Percentiles rank a stretch among this genome's conserved stretches.
Evolutionary conservation across 2,329 filamentous ascomycete genomes (phyloP).

Genomic region (Penicillium sp.): DNA sequence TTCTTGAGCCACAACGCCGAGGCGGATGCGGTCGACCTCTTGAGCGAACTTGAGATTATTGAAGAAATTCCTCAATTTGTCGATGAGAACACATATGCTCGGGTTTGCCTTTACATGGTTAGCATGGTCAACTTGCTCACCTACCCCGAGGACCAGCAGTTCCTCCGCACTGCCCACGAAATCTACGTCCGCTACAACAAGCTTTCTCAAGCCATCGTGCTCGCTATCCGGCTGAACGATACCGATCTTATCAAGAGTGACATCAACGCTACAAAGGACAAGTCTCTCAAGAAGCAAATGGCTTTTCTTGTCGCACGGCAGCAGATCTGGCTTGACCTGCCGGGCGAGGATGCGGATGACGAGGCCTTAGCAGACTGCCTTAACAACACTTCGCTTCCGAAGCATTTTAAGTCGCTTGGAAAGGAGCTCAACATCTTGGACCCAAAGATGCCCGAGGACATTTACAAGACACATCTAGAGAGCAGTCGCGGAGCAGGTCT

Average conservation of each 20-base stretch:
- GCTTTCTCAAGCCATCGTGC: slow-evolving; percentile 83
- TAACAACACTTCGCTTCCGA: slow-evolving; percentile 78
- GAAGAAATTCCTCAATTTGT: slow-evolving; percentile 82
- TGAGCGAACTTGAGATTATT: slow-evolving; percentile 97
- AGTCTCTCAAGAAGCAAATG: slow-evolving; percentile 82
- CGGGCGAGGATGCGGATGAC: slow-evolving; percentile 60
- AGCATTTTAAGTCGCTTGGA: slow-evolving; percentile 87
- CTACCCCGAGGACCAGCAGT: slow-evolving; percentile 94
- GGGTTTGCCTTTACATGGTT: slow-evolving; percentile 96
- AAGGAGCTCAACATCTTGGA: slow-evolving; percentile 97
- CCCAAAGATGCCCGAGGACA: slow-evolving; percentile 94
- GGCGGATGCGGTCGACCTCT: slow-evolving; percentile 91
- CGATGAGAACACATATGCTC: slow-evolving; percentile 85
- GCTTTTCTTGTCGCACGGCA: slow-evolving; percentile 89
- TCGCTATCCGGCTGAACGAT: slow-evolving; percentile 91
- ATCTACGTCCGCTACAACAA: slow-evolving; percentile 94
- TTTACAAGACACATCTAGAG: slow-evolving; percentile 98
- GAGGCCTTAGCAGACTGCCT: slow-evolving; percentile 73
- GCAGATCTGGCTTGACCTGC: slow-evolving; percentile 71
- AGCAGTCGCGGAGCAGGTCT: slow-evolving; percentile 87
- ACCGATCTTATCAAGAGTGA: slow-evolving; percentile 72
- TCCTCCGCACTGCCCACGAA: slow-evolving; percentile 83
- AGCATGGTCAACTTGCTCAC: slow-evolving; percentile 98
- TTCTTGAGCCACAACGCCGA: slow-evolving; percentile 97
- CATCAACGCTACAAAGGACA: slow-evolving; percentile 73